Evolutionary conservation across 257 asterid genomes (phyloP).

Genomic region (Nicotiana tabacum): DNA sequence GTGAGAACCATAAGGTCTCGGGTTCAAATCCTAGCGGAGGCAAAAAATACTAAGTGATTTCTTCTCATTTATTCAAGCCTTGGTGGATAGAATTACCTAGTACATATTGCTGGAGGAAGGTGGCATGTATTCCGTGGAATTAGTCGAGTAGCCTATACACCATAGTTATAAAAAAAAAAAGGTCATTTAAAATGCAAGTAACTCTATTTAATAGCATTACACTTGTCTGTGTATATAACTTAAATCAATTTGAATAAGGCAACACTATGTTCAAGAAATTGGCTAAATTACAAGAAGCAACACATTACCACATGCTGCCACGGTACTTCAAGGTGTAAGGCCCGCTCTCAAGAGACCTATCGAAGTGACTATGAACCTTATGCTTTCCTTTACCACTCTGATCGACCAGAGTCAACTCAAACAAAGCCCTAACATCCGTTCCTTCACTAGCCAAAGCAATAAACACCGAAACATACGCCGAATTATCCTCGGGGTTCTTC

Average conservation of each 20-base stretch:
- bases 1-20: too few relatives aligned
- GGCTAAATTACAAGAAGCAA: background rate
- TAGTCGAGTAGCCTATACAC: too few relatives aligned
- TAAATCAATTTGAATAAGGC: background rate
- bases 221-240: too few relatives aligned
- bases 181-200: too few relatives aligned
- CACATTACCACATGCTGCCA: constrained; percentile 81
- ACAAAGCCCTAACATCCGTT: constrained; percentile 77
- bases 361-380: constrained; percentile 88
- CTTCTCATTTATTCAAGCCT: too few relatives aligned
- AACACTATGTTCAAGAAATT: background rate
- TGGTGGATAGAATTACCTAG: too few relatives aligned
- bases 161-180: too few relatives aligned
- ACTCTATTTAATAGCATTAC: too few relatives aligned
- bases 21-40: too few relatives aligned
- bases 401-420: constrained; percentile 75
- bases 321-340: constrained; percentile 72
- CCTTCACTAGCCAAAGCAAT: constrained; percentile 85
- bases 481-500: constrained; percentile 70
- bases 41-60: too few relatives aligned
- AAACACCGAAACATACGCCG: constrained; percentile 64
- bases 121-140: too few relatives aligned
- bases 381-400: constrained; percentile 91
- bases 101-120: too few relatives aligned
- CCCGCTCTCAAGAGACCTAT: constrained; percentile 81